Evolutionary conservation across 2,329 filamentous ascomycete genomes (phyloP).

Genomic region (Sclerotiophoma versabilis): DNA sequence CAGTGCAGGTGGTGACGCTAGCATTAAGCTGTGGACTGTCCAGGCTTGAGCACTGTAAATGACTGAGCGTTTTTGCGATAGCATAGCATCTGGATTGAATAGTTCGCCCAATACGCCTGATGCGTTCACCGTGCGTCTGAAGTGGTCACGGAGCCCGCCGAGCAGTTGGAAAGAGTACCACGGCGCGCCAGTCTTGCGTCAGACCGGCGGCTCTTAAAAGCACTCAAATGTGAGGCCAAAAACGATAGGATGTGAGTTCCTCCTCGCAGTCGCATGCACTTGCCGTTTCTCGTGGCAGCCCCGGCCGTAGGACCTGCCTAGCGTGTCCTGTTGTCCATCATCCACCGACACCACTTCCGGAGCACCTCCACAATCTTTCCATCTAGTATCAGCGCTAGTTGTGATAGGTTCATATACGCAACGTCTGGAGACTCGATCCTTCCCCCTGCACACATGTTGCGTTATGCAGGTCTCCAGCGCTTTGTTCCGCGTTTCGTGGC

Average conservation of each 20-base stretch:
- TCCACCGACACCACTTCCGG: not conserved
- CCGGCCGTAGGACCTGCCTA: not conserved
- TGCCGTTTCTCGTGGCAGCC: not conserved
- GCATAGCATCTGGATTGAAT: not conserved
- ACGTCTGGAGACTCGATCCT: too few species aligned
- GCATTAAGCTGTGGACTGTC: conserved; percentile 82
- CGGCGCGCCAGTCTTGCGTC: not conserved
- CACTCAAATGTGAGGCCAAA: not conserved
- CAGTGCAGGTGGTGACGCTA: conserved; percentile 84
- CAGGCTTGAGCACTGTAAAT: conserved; percentile 25
- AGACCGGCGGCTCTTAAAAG: not conserved
- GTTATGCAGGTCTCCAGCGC: not conserved
- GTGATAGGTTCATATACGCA: not conserved
- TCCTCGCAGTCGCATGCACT: not conserved
- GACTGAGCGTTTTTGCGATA: not conserved
- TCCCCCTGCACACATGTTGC: not conserved
- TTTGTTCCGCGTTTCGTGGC: not conserved
- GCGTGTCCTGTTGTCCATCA: not conserved
- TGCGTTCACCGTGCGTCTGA: conserved; percentile 6
- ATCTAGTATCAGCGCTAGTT: not conserved
- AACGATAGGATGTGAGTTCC: not conserved
- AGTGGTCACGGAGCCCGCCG: not conserved
- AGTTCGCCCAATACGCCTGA: conserved; percentile 2
- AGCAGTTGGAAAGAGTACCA: not conserved
- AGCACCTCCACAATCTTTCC: not conserved